A percentile compares a stretch with the other conserved stretches of the same genome.
Evolutionary conservation across 106 monocot species (phyloP).

Genomic region (Dioscorea zingiberensis): DNA sequence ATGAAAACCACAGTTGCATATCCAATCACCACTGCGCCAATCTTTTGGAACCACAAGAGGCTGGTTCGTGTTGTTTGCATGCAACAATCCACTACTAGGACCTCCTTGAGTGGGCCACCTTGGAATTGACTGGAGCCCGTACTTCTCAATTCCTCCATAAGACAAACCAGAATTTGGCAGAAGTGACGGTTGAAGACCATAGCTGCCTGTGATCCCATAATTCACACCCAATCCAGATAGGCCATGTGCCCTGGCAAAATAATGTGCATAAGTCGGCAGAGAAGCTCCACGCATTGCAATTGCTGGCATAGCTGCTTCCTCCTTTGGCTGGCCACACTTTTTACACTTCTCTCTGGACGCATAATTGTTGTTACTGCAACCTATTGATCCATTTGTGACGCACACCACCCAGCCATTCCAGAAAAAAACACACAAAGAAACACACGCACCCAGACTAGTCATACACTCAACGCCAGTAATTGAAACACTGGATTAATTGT

Average conservation of each 20-base stretch:
- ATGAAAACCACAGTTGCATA: constrained; percentile 94
- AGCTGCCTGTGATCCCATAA: constrained; percentile 35
- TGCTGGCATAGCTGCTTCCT: constrained; percentile 80
- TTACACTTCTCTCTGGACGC: constrained; percentile 97
- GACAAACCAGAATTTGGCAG: constrained; percentile 40
- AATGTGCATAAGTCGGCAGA: constrained; percentile 63
- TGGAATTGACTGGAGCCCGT: constrained; percentile 38
- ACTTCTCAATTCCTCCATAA: constrained; percentile 31
- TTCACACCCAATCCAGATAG: constrained; percentile 61
- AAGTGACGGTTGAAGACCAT: constrained; percentile 42
- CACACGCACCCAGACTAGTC: constrained; percentile 31
- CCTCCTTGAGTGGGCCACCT: constrained; percentile 32
- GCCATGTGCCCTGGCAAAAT: constrained; percentile 60
- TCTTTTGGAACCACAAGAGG: constrained; percentile 47
- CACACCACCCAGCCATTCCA: constrained; percentile 26
- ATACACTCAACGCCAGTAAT: constrained; percentile 23
- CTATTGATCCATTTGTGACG: constrained; percentile 51
- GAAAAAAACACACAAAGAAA: constrained; percentile 9
- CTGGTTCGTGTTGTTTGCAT: constrained; percentile 28
- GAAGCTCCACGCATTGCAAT: constrained; percentile 60
- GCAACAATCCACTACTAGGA: constrained; percentile 22
- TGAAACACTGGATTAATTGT: no score
- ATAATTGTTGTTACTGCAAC: constrained; percentile 99
- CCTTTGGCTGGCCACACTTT: constrained; percentile 92
- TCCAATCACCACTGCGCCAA: constrained; percentile 95